Evolutionary conservation across 2,329 filamentous ascomycete species (phyloP).

Genomic region (Chrysoporthe austroafricana): DNA sequence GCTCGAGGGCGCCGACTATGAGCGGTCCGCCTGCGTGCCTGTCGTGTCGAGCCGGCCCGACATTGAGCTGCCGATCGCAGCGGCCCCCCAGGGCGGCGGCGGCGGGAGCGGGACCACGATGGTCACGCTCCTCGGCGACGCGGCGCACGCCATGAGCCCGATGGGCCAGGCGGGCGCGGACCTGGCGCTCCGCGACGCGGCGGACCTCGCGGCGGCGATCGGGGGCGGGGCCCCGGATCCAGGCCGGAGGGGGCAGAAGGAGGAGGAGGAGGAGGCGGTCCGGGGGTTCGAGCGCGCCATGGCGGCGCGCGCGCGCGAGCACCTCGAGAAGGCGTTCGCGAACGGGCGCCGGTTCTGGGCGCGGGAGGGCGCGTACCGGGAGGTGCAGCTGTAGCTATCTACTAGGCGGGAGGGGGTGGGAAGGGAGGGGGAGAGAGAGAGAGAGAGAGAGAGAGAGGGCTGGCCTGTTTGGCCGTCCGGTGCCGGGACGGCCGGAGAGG

Average conservation of each 20-base stretch:
- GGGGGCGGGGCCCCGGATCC: too few relatives aligned
- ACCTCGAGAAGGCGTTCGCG: conserved; percentile 1
- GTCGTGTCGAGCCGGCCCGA: conserved; percentile 17
- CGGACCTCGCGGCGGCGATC: not conserved
- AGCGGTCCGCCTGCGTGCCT: conserved; percentile 3
- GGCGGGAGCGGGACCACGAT: not conserved
- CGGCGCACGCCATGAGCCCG: conserved; percentile 26
- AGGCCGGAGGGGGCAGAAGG: not conserved
- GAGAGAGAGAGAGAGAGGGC: too few relatives aligned
- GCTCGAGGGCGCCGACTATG: conserved; percentile 7
- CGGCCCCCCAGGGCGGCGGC: not conserved
- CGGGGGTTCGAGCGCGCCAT: not conserved
- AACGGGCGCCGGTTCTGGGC: conserved; percentile 1
- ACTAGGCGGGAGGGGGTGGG: too few relatives aligned
- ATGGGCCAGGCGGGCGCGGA: conserved; percentile 8
- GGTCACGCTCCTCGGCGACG: conserved; percentile 28
- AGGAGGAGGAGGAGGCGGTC: not conserved
- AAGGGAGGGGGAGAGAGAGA: too few relatives aligned
- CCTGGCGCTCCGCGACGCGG: conserved; percentile 4
- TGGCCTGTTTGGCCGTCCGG: too few relatives aligned
- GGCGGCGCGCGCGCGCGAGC: not conserved
- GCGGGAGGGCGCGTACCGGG: not conserved
- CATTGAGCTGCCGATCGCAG: not conserved
- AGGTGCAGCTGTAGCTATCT: not conserved
- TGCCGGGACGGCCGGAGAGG: too few relatives aligned